Percentiles rank a stretch among this genome's conserved stretches.
Evolutionary conservation across 139 green algal species (phyloP).

Genomic region (Chlorella sp.): DNA sequence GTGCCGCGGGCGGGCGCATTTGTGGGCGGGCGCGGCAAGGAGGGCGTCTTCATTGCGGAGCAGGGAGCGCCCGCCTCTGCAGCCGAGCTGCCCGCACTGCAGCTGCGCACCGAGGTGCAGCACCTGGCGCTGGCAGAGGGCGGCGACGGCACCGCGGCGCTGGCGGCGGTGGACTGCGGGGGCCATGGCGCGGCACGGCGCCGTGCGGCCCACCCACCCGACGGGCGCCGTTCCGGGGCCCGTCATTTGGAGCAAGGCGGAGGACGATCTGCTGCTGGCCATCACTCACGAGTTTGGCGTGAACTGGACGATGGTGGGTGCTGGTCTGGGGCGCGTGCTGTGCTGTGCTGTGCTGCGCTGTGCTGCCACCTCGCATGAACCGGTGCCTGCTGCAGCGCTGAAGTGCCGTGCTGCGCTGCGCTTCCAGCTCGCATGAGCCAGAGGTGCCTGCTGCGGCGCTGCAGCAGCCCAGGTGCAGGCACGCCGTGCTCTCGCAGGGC

Average conservation of each 20-base stretch:
- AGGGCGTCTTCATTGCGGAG: constrained; percentile 39
- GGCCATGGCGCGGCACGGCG: neutral
- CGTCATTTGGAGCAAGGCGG: constrained; percentile 6
- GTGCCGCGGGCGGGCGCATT: constrained; percentile 7
- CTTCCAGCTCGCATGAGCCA: too few species aligned
- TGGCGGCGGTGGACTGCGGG: constrained; percentile 32
- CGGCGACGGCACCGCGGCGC: neutral
- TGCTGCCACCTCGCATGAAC: neutral
- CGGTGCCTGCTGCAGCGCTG: neutral
- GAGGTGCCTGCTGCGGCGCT: neutral
- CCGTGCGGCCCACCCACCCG: neutral
- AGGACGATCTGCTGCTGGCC: constrained; percentile 70
- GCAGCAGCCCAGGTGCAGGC: neutral
- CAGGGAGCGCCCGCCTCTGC: neutral
- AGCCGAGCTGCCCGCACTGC: neutral
- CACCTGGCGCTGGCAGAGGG: constrained; percentile 15
- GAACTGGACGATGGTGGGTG: constrained; percentile 71
- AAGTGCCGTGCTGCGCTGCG: neutral
- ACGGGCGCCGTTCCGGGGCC: neutral
- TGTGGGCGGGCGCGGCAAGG: constrained; percentile 33
- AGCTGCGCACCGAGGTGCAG: constrained; percentile 38
- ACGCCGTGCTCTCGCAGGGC: neutral
- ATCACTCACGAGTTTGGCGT: constrained; percentile 78
- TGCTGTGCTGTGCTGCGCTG: too few species aligned
- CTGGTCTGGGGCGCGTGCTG: neutral